These are phyloP conservation scores for Phaffia australis DNA, from an alignment of 768 basidiomycete genomes.

Conservation along the genomic window DNA sequence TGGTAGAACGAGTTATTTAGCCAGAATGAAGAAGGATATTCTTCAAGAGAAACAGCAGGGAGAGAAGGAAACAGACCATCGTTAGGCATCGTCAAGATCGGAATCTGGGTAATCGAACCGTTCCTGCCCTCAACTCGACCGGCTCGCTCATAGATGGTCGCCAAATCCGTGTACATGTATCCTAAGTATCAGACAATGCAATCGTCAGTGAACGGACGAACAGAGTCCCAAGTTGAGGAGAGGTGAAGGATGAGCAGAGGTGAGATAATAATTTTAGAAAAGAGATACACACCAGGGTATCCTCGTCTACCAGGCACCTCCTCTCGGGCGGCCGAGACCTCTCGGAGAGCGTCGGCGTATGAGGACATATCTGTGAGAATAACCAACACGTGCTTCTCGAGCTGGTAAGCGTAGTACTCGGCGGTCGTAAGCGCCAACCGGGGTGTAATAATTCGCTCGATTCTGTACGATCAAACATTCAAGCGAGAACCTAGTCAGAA, in stretches of 20 bases:
- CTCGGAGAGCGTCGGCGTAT: constrained; percentile 91
- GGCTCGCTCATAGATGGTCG: constrained; percentile 98
- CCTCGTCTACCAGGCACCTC: constrained; percentile 99
- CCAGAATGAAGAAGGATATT: neutral
- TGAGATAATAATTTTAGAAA: neutral
- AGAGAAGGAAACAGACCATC: constrained; percentile 55
- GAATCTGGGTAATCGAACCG: constrained; percentile 98
- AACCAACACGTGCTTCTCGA: constrained; percentile 98
- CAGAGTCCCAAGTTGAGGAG: neutral
- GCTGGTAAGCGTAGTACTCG: constrained; percentile 98
- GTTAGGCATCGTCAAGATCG: constrained; percentile 99
- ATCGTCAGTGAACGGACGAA: neutral
- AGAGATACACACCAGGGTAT: constrained; percentile 48
- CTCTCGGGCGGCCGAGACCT: constrained; percentile 96
- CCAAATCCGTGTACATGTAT: constrained; percentile 98
- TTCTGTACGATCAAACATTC: constrained; percentile 38
- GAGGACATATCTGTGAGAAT: constrained; percentile 99
- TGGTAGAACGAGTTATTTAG: neutral
- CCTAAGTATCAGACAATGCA: constrained; percentile 33
- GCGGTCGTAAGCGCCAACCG: constrained; percentile 95
- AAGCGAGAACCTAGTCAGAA: neutral
- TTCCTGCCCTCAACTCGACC: constrained; percentile 95
- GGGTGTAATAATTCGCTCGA: constrained; percentile 98
- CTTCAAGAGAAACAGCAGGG: neutral
- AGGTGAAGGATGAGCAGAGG: neutral